phyloP scores from a whole-genome alignment of 225 moss, liverwort and hornwort genomes.

The Pseudisothecium myosuroides region DNA sequence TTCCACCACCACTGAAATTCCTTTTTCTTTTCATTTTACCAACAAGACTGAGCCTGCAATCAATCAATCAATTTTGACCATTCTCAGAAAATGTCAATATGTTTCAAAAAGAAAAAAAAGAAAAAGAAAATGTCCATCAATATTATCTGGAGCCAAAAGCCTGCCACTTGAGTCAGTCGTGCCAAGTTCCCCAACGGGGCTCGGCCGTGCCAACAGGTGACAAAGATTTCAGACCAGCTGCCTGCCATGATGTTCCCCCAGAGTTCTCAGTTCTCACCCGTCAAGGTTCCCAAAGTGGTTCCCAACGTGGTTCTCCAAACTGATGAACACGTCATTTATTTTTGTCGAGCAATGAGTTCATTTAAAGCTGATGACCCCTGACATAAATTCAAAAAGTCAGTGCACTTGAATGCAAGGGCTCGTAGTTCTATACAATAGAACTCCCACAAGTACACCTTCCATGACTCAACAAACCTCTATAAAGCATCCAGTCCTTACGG shows the following conservation, averaged over 20 bases:
- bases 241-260: background rate
- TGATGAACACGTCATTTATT: background rate
- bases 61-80: background rate
- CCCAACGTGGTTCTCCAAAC: background rate
- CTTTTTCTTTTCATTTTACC: background rate
- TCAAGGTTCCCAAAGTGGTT: background rate
- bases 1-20: background rate
- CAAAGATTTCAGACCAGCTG: background rate
- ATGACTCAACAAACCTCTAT: too few species aligned
- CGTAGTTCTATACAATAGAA: too few species aligned
- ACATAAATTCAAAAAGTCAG: background rate
- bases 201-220: background rate
- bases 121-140: background rate
- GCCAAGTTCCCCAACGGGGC: background rate
- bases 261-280: background rate
- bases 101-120: too few species aligned
- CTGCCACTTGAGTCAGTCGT: background rate
- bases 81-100: background rate
- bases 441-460: too few species aligned
- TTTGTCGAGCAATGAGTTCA: background rate
- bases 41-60: background rate
- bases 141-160: background rate
- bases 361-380: background rate
- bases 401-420: background rate
- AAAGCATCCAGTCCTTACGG: too few species aligned